Percentiles rank a stretch among this genome's conserved stretches.
Conservation (phyloP, 495 filamentous ascomycete species). For the Pseudomonodictys pantanalensis region DNA sequence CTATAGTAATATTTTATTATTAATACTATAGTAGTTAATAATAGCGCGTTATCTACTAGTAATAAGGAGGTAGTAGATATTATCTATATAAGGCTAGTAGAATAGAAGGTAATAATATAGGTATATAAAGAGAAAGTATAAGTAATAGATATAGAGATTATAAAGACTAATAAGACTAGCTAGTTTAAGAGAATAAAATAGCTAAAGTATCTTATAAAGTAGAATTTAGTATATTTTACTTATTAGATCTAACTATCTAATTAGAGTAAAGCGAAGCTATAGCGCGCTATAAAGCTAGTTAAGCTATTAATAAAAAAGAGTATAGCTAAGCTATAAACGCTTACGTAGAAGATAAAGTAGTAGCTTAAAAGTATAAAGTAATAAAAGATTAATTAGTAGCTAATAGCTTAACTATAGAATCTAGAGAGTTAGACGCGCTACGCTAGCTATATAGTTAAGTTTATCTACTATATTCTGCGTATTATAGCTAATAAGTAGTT, state of each 20-base stretch:
- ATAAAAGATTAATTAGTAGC: slow-evolving; percentile 1
- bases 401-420: slow-evolving; percentile 6
- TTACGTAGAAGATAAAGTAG: slow-evolving; percentile 6
- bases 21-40: neutral
- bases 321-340: slow-evolving; percentile 5
- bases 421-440: slow-evolving; percentile 7
- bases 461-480: slow-evolving; percentile 7
- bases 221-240: slow-evolving; percentile 9
- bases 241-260: slow-evolving; percentile 3
- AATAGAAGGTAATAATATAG: slow-evolving; percentile 5
- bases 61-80: neutral
- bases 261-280: neutral
- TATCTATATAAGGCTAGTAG: neutral
- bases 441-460: neutral
- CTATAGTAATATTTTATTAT: slow-evolving; percentile 13
- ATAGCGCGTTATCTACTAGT: neutral
- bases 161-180: slow-evolving; percentile 5
- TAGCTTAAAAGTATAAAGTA: slow-evolving; percentile 9
- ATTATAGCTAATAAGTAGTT: neutral
- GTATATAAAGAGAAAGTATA: slow-evolving; percentile 5
- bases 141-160: slow-evolving; percentile 1
- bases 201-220: slow-evolving; percentile 13
- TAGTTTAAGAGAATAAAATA: slow-evolving; percentile 8
- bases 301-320: slow-evolving; percentile 6
- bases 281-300: neutral